Base-by-base conservation (phyloP, 2,329 filamentous ascomycete genomes). In the Fusarium coffeatum region DNA sequence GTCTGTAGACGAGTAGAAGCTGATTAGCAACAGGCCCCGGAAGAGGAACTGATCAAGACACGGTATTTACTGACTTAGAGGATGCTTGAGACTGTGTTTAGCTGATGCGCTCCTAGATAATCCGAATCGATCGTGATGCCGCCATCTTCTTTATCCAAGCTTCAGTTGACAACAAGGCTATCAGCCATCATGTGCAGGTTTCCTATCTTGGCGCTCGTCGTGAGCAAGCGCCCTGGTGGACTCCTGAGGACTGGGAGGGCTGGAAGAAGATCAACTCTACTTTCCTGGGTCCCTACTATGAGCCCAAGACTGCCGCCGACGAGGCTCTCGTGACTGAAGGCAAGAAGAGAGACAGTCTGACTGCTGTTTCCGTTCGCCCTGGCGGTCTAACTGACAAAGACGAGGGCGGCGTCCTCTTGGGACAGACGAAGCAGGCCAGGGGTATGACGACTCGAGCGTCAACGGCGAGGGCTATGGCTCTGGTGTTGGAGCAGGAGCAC, bases 121-220 rank as follows among this genome's bases (percentile, higher is more conserved):
- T 69, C 40, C 72, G 70, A 6, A 75, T 75, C 50, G 73, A 75
- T 45, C 73, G 73, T 47, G 73, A 75, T 47, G 70, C 72, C 12
- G 72, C 72, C 37, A 69, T 73, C 59, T 60, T 66, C 68, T 75
- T 75, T 41, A 42, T 59, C 10, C 61, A 71, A 23, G 73, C 73
- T 10, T 67, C 73, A 5, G 72, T 75, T 4, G 73, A 68, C 32
- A 68, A 66, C 13, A 62, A 68, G 13, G 41, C 68, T 8, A 79
- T 90, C 59, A 86, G 79, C 13, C 85, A 87, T 64, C 90, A 89
- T 78, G 79, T 91, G 51, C 83, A 90, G 68, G 82, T 91, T 30
- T 89, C 87, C 0, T 88, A 88, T 61, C 76, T 89, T 7, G 80
- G 81, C 55, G 84, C 85, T 16, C 83, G 89, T 15, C 80, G 82